Percentiles rank a stretch among this genome's conserved stretches.
Evolutionary conservation across 2,329 filamentous ascomycete species (phyloP).

Genomic region (Penicillium sp.): DNA sequence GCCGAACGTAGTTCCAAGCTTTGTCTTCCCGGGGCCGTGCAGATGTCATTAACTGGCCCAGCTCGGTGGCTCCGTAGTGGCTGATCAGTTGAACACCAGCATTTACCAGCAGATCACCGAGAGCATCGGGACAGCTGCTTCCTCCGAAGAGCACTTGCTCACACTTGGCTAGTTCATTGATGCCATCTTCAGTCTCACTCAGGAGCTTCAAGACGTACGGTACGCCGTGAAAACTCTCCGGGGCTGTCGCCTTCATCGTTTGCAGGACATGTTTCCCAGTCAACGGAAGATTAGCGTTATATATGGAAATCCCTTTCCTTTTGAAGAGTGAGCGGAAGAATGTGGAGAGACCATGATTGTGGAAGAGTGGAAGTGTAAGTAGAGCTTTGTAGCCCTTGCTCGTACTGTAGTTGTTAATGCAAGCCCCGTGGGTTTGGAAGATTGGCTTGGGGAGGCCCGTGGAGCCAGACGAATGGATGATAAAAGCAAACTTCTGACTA

Average conservation of each 20-base stretch:
- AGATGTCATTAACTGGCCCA: slow-evolving; percentile 3
- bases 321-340: neutral
- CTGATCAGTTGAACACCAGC: slow-evolving; percentile 40
- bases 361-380: slow-evolving; percentile 39
- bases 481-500: neutral
- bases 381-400: no score
- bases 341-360: neutral
- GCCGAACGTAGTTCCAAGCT: slow-evolving; percentile 7
- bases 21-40: slow-evolving; percentile 4
- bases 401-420: neutral
- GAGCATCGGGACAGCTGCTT: slow-evolving; percentile 55
- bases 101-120: slow-evolving; percentile 52
- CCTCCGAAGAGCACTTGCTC: slow-evolving; percentile 56
- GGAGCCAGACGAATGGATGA: slow-evolving; percentile 5
- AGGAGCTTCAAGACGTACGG: slow-evolving; percentile 63
- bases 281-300: neutral
- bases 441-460: slow-evolving; percentile 6
- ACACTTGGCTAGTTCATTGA: slow-evolving; percentile 42
- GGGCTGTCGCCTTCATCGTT: neutral
- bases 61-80: neutral
- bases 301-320: neutral
- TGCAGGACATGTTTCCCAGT: neutral
- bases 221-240: slow-evolving; percentile 39
- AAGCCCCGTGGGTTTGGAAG: neutral
- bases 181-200: slow-evolving; percentile 54